Evolutionary conservation across 2,329 filamentous ascomycete species (phyloP), one percentile per base, ranked within the genome.

Genomic region (Microcyclospora pomicola): DNA sequence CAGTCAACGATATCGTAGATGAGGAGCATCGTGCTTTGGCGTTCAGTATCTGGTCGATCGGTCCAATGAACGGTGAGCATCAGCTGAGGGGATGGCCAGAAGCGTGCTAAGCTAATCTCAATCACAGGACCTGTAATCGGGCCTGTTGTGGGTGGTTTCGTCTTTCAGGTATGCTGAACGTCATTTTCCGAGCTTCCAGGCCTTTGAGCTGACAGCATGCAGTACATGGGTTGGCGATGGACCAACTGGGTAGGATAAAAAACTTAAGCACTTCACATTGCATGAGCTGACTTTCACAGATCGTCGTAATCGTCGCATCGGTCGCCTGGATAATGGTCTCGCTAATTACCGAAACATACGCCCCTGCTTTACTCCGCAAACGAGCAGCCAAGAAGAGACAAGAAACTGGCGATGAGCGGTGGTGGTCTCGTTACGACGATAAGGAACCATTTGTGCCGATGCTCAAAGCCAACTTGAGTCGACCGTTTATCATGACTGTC

Each of bases 181-280:
- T 24, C 19, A 7, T 4, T 24, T 24, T 24, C 19, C 19, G 7
- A 24, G 19, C 7, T 24, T 24, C n/a, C 19, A 24, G 19, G 7
- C 7, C 19, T 24, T 24, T 7, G 7, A 24, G 19, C 19, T 24
- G 19, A 24, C 19, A 24, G 4, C 7, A 24, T 24, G 19, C 19
- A 86, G 57, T 76, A 80, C 45, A 65, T 91, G 2, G 85, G 84
- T 9, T 95, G 87, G 87, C 66, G 86, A 24, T 94, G 85, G 84
- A 80, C 79, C 29, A 82, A 82, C 52, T 93, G 83, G 81, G 68
- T 59, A 0, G 51, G 4, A 3, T 9, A 5, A 31, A 15, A 6
- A 6, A 56, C 7, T 54, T 55, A 15, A 3, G 13, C 31, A 15
- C 14, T 13, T 15, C 12, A 27, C 36, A 10, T 24, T 16, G 9